A percentile compares a stretch with the other conserved stretches of the same genome.
phyloP scores from a whole-genome alignment of 169 alveolate genomes.

The Cryptosporidium parvum region DNA sequence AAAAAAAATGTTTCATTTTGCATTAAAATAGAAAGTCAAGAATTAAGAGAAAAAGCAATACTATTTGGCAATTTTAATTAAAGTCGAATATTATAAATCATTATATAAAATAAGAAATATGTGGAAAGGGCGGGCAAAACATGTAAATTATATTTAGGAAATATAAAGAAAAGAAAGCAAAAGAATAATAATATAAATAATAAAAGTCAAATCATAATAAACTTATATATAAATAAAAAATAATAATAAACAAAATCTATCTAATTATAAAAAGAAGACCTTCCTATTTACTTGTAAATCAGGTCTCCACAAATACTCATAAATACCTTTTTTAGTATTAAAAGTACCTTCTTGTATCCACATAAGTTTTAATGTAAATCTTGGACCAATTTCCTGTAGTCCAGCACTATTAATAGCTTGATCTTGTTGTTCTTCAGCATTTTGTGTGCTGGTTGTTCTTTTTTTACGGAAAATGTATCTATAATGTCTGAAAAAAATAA shows the following conservation, averaged over 20 bases:
- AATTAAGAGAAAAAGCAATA: no score
- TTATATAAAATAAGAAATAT: no score
- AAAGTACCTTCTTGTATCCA: conserved; percentile 93
- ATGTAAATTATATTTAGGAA: not conserved
- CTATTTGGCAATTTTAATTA: no score
- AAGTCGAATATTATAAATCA: no score
- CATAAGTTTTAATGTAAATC: conserved; percentile 95
- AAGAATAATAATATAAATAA: no score
- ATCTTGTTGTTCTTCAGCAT: conserved; percentile 69
- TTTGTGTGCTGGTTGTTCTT: not conserved
- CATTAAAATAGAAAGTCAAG: no score
- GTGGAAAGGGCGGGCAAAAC: not conserved
- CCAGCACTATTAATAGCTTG: conserved; percentile 88
- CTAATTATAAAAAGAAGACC: conserved; percentile 84
- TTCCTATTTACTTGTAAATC: conserved; percentile 93
- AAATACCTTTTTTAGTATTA: conserved; percentile 87
- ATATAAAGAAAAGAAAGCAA: no score
- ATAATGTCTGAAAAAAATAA: conserved; percentile 98
- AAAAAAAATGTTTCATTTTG: no score
- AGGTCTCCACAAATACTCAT: conserved; percentile 92
- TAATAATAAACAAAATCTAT: not conserved
- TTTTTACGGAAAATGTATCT: conserved; percentile 88
- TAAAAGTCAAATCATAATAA: not conserved
- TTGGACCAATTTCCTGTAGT: conserved; percentile 98
- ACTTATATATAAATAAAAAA: not conserved